Evolutionary conservation across 2,329 filamentous ascomycete species (phyloP), one percentile per base, ranked within the genome.

Genomic region (Volutella citrinella): DNA sequence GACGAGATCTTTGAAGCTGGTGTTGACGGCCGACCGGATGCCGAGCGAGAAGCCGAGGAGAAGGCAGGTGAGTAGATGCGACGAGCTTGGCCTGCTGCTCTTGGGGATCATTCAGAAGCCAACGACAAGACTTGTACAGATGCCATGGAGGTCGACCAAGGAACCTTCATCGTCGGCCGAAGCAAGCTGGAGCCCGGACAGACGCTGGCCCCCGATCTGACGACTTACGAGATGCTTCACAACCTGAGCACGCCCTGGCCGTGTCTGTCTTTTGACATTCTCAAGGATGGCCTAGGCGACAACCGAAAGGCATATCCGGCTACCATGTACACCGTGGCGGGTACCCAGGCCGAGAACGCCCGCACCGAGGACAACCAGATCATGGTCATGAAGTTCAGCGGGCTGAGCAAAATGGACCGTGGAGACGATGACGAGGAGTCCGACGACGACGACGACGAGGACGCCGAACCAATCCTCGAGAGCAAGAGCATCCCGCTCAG

Each of bases 161-260:
- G 86, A 60, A 95, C 89, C 24, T 98, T 97, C 65, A 96, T 98
- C 54, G 89, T 95, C 48, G 93, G 93, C 45, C 80, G 93, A 55
- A 88, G 89, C 62, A 91, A 93, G 68, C 77, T 97, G 45, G 87
- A 88, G 46, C 82, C 88, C 10, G 91, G 89, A 52, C 89, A 97
- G 70, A 90, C 88, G 6, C 76, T 98, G 36, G 81, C 89, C 5
- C 91, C 93, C 11, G 93, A 98, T 64, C 74, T 87, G 39, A 87
- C 86, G n/a, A 91, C 91, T 6, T 98, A 98, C 69, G 85, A 96
- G 61, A 94, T 98, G 89, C 80, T 98, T 40, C 93, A 98, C 71
- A 88, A 81, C 42, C 77, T 98, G 45, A 93, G 85, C 63, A 90
- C 90, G 7, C 89, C 89, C 2, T 98, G 93, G 93, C 93, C 93